Conservation (phyloP, 768 basidiomycete genomes). For the Boletus rufocinnamomeus region DNA sequence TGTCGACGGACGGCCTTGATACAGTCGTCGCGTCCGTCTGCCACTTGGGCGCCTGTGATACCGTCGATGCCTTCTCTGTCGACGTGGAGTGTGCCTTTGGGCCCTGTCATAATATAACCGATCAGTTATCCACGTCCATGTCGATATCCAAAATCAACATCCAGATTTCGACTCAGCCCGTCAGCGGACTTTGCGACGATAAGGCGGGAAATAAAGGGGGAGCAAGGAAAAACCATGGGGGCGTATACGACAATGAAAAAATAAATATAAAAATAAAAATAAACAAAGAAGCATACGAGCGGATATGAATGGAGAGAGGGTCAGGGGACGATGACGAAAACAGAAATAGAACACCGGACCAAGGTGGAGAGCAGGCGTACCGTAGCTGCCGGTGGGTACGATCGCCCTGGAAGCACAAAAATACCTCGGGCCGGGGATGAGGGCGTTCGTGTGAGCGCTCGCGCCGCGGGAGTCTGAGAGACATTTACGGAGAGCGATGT, state of each 20-base stretch:
- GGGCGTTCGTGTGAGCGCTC: slow-evolving; percentile 39
- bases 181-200: slow-evolving; percentile 15
- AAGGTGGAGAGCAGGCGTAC: slow-evolving; percentile 31
- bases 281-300: neutral
- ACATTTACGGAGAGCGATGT: slow-evolving; percentile 58
- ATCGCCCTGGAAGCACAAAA: slow-evolving; percentile 63
- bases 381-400: slow-evolving; percentile 61
- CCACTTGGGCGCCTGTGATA: slow-evolving; percentile 56
- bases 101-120: slow-evolving; percentile 40
- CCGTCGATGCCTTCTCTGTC: slow-evolving; percentile 57
- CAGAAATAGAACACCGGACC: too few species aligned
- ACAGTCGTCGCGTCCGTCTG: slow-evolving; percentile 58
- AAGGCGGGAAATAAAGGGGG: neutral
- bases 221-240: too few species aligned
- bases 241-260: too few species aligned
- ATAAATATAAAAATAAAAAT: neutral
- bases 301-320: slow-evolving; percentile 1
- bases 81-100: slow-evolving; percentile 48
- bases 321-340: neutral
- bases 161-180: neutral
- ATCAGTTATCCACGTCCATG: slow-evolving; percentile 1
- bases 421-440: slow-evolving; percentile 64
- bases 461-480: slow-evolving; percentile 44
- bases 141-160: neutral
- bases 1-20: slow-evolving; percentile 57